A percentile compares a stretch with the other conserved stretches of the same genome.
These are phyloP conservation scores for Torrubiella hemipterigena DNA, from an alignment of 2,329 filamentous ascomycete genomes.

Conservation along the genomic window DNA sequence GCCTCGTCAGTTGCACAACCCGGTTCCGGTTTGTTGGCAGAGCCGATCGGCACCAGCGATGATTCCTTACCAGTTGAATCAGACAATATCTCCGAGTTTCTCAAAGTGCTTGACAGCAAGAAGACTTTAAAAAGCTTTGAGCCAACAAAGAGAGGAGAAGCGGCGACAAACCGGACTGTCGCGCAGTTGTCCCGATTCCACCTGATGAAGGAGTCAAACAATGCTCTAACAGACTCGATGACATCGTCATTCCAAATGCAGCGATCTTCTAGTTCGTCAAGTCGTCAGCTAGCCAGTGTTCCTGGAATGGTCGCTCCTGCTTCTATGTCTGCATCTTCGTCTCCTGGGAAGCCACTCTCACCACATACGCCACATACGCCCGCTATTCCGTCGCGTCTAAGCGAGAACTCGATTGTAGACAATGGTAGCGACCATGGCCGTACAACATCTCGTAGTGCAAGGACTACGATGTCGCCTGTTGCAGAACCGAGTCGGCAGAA, in stretches of 20 bases:
- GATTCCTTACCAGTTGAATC: slow-evolving; percentile 65
- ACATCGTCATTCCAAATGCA: slow-evolving; percentile 80
- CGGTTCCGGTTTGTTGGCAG: slow-evolving; percentile 68
- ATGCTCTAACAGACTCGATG: slow-evolving; percentile 83
- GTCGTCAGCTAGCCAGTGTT: slow-evolving; percentile 45
- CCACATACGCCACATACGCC: slow-evolving; percentile 88
- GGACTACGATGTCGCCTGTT: slow-evolving; percentile 12
- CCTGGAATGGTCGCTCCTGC: slow-evolving; percentile 59
- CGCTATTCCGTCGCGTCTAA: slow-evolving; percentile 84
- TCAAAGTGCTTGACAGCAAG: slow-evolving; percentile 77
- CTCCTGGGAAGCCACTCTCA: slow-evolving; percentile 79
- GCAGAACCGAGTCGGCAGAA: slow-evolving; percentile 22
- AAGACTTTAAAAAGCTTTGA: slow-evolving; percentile 80
- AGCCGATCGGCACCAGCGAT: slow-evolving; percentile 53
- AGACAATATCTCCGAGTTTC: slow-evolving; percentile 85
- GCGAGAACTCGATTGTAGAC: slow-evolving; percentile 65
- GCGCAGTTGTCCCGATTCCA: slow-evolving; percentile 79
- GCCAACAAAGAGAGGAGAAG: slow-evolving; percentile 51
- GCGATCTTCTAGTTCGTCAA: slow-evolving; percentile 65
- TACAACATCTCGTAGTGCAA: slow-evolving; percentile 16
- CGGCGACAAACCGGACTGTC: slow-evolving; percentile 61
- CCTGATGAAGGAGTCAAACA: slow-evolving; percentile 79
- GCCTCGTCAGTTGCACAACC: slow-evolving; percentile 59
- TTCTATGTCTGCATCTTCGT: slow-evolving; percentile 74
- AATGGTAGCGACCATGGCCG: slow-evolving; percentile 16